Base-by-base conservation (phyloP, 345 rosid genomes). In the Odontarrhena argentea region DNA sequence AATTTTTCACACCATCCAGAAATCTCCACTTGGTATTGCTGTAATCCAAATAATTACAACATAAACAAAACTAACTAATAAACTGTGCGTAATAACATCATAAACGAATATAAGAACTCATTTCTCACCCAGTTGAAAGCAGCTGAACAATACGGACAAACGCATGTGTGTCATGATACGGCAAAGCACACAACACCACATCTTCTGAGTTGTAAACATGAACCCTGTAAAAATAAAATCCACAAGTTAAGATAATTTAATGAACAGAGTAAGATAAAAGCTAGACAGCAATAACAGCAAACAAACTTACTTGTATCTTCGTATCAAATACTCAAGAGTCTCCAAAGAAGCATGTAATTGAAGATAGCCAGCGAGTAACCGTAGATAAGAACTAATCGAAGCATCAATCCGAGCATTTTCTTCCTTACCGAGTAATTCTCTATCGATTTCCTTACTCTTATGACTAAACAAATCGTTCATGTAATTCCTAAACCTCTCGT, bases 11-110 rank as follows among this genome's bases (percentile, higher is more conserved):
- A 22, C 86, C 96, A 10, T 87, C 91, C 52, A 91, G 74, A 86
- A 91, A 94, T 45, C 76, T 94, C 97, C 99, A 94, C 79, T 82
- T 94, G 60, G 78, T 80, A 81, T 91, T 87, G 24, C 96, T 91
- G 80, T 64, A 79, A 46, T 47, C 49, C 46, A 76, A 42, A 43
- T 8, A 41, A 79, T 5, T 74, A 57, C 32, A 30, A 65, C n/a
- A 55, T 24, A 70, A 11, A 36, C 22, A 51, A 69, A 59, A 12
- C 37, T 9, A 74, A 10, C 3, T 5, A 6, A 63, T n/a, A 53
- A 26, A 44, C 9, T 18, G 25, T 6, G 46, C 1, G 6, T 42
- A 25, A 41, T 3, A 51, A 35, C 34, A 58, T 37, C 28, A 15
- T 42, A 64, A 43, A 9, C 7, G 4, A 68, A 54, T 4, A 5